Evolutionary conservation across 73 alveolate species (phyloP).

Genomic region (Symbiodinium natans): DNA sequence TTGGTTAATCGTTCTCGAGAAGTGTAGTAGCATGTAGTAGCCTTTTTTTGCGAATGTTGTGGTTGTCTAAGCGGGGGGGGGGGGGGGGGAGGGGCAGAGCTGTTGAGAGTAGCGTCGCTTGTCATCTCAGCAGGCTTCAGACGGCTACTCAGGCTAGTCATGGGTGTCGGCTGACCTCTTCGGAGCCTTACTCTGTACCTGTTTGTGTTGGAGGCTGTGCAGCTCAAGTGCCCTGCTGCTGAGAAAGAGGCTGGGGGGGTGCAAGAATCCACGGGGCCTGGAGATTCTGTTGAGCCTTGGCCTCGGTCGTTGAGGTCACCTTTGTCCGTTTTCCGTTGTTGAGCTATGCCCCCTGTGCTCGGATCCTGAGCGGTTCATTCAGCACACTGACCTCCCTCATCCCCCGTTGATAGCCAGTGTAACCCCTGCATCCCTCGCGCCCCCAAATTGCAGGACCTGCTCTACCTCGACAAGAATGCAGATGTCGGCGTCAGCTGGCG

Average conservation of each 20-base stretch:
- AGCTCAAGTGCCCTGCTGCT: neutral
- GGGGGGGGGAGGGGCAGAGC: neutral
- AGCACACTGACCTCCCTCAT: too few relatives aligned
- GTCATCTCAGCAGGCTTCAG: too few relatives aligned
- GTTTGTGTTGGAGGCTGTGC: constrained; percentile 3
- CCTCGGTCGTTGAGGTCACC: too few relatives aligned
- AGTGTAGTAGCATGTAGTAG: neutral
- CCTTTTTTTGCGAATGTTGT: neutral
- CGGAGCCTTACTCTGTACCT: too few relatives aligned
- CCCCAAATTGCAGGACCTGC: constrained; percentile 1
- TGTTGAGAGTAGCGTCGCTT: neutral
- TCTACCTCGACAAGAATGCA: constrained; percentile 74
- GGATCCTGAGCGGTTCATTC: too few relatives aligned
- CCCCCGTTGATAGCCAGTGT: too few relatives aligned
- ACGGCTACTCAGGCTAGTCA: too few relatives aligned
- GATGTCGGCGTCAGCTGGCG: constrained; percentile 93
- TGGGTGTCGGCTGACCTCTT: too few relatives aligned
- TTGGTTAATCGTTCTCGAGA: neutral
- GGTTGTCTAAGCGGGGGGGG: neutral
- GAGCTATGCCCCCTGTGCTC: too few relatives aligned
- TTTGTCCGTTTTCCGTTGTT: too few relatives aligned
- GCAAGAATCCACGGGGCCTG: too few relatives aligned
- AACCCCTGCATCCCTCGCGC: neutral
- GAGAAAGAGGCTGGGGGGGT: neutral
- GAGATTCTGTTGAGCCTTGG: too few relatives aligned